A percentile compares a stretch with the other conserved stretches of the same genome.
Conservation (phyloP, 805 yeast species). For the Tetrapisispora taiwanensis region DNA sequence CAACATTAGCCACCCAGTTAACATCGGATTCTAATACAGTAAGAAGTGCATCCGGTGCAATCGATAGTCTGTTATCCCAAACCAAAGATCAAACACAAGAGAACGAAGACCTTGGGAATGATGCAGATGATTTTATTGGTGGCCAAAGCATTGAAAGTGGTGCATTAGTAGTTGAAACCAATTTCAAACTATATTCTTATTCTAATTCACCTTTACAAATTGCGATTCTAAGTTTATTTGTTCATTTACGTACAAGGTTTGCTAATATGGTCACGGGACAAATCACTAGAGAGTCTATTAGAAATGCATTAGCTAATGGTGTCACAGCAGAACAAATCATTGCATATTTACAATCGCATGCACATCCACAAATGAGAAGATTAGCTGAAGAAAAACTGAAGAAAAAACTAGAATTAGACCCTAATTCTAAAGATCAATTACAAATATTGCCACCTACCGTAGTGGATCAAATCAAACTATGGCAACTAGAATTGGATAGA, state of each 20-base stretch:
- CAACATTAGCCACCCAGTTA: conserved; percentile 77
- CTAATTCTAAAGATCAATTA: conserved; percentile 39
- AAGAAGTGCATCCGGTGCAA: conserved; percentile 63
- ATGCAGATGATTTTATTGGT: conserved; percentile 24
- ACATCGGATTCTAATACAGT: conserved; percentile 74
- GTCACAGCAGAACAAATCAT: conserved; percentile 93
- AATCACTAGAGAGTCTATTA: conserved; percentile 81
- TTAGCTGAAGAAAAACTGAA: conserved; percentile 59
- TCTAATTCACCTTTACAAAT: conserved; percentile 91
- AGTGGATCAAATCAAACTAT: conserved; percentile 87
- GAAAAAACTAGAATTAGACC: conserved; percentile 52
- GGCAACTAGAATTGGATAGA: conserved; percentile 95
- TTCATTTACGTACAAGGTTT: conserved; percentile 74
- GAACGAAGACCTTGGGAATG: conserved; percentile 6
- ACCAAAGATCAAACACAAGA: conserved; percentile 12
- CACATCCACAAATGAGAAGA: conserved; percentile 83
- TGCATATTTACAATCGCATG: conserved; percentile 79
- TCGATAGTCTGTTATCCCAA: conserved; percentile 52
- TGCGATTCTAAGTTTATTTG: conserved; percentile 82
- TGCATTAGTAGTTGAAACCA: conserved; percentile 81
- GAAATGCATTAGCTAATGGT: conserved; percentile 76
- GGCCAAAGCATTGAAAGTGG: conserved; percentile 36
- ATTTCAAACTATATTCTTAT: conserved; percentile 85
- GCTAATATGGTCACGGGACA: conserved; percentile 90
- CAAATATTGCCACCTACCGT: conserved; percentile 87